A percentile compares a stretch with the other conserved stretches of the same genome.
phyloP scores from a whole-genome alignment of 116 monocot genomes.

The Papilionanthe hybrid region DNA sequence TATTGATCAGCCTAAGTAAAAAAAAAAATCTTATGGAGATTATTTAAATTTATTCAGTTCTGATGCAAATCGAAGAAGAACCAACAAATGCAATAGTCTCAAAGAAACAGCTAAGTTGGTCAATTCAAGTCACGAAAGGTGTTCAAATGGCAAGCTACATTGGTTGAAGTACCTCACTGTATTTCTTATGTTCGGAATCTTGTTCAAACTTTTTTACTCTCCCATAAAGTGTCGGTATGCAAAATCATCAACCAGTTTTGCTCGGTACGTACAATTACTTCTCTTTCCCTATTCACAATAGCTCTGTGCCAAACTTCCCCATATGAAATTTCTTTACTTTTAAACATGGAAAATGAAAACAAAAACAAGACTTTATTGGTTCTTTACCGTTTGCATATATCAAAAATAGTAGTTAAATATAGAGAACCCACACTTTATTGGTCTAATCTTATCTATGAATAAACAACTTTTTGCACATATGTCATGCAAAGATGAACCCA shows the following conservation, averaged over 20 bases:
- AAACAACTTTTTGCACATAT: too few species aligned
- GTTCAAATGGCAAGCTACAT: constrained; percentile 34
- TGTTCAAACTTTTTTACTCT: constrained; percentile 35
- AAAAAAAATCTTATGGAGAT: not conserved
- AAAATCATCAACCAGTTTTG: constrained; percentile 15
- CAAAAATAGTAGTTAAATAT: too few species aligned
- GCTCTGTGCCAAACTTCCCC: too few species aligned
- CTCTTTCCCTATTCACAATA: too few species aligned
- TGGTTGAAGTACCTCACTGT: constrained; percentile 36
- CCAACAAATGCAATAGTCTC: constrained; percentile 21
- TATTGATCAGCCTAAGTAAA: too few species aligned
- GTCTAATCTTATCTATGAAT: too few species aligned
- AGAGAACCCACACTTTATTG: too few species aligned
- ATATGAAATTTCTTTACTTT: too few species aligned
- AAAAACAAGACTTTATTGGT: too few species aligned
- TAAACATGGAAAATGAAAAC: too few species aligned
- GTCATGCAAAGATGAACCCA: too few species aligned
- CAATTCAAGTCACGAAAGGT: constrained; percentile 27
- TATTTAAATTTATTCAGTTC: not conserved
- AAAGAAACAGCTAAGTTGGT: constrained; percentile 28
- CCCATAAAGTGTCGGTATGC: constrained; percentile 13
- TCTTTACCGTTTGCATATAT: too few species aligned
- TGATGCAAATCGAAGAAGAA: constrained; percentile 26
- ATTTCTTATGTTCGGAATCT: constrained; percentile 36
- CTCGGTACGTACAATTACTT: constrained; percentile 20